These are phyloP conservation scores for Aspergillus nomiae DNA, from an alignment of 2,329 filamentous ascomycete genomes.

Conservation along the genomic window DNA sequence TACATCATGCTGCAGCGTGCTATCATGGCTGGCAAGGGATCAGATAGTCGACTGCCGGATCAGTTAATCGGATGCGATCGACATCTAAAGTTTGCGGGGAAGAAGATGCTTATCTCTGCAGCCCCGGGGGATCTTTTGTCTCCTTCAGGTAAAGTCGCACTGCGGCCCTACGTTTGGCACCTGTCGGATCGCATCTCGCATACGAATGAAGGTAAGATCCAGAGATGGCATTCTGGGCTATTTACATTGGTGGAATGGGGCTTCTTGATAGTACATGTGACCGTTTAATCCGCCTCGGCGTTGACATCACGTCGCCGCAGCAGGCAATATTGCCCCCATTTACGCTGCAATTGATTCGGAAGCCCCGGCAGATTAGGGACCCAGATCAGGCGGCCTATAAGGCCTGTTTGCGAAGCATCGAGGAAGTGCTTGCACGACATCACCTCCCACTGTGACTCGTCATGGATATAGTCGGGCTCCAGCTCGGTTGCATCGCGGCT, in stretches of 20 bases:
- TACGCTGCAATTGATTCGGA: constrained; percentile 68
- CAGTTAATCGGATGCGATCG: constrained; percentile 33
- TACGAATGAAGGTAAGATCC: constrained; percentile 16
- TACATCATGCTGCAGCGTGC: not conserved
- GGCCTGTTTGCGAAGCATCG: constrained; percentile 72
- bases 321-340: constrained; percentile 89
- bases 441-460: constrained; percentile 74
- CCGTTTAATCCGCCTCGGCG: constrained; percentile 4
- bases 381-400: constrained; percentile 78
- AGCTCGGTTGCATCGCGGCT: constrained; percentile 59
- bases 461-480: constrained; percentile 79
- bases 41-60: constrained; percentile 21
- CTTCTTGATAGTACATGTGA: not conserved
- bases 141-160: constrained; percentile 35
- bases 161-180: constrained; percentile 1
- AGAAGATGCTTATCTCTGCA: constrained; percentile 14
- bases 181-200: constrained; percentile 17
- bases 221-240: constrained; percentile 4
- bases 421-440: constrained; percentile 78
- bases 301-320: constrained; percentile 54
- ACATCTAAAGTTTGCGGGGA: not conserved
- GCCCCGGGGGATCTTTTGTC: constrained; percentile 37
- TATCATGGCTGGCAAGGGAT: not conserved
- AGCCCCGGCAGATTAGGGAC: constrained; percentile 71
- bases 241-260: constrained; percentile 11